Conservation (phyloP, 495 filamentous ascomycete species). For the Cenococcum geophilum region DNA sequence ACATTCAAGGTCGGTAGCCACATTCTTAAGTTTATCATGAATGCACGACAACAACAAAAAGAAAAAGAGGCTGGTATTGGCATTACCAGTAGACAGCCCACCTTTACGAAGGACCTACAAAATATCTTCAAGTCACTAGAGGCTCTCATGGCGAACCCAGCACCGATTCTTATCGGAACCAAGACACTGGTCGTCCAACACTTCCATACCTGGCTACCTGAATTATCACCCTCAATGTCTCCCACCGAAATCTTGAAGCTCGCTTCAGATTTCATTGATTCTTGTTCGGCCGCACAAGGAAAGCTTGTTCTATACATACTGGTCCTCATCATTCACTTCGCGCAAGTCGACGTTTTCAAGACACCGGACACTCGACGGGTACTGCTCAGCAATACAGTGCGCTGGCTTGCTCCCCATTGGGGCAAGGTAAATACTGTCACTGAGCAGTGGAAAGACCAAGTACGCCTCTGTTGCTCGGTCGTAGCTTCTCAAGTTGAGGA, state of each 20-base stretch:
- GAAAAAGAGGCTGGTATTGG: slow-evolving; percentile 84
- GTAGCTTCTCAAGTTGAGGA: slow-evolving; percentile 74
- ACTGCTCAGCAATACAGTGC: slow-evolving; percentile 72
- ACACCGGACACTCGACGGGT: slow-evolving; percentile 64
- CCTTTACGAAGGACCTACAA: slow-evolving; percentile 77
- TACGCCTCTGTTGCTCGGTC: slow-evolving; percentile 85
- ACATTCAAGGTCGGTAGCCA: slow-evolving; percentile 93
- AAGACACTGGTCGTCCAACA: slow-evolving; percentile 95
- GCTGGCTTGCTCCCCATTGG: slow-evolving; percentile 95
- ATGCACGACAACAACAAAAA: slow-evolving; percentile 79
- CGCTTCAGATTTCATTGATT: slow-evolving; percentile 87
- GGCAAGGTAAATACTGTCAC: slow-evolving; percentile 65
- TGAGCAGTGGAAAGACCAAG: slow-evolving; percentile 86
- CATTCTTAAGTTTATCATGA: slow-evolving; percentile 90
- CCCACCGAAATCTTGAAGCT: slow-evolving; percentile 85
- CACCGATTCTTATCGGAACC: slow-evolving; percentile 80
- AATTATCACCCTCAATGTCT: slow-evolving; percentile 67
- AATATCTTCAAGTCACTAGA: slow-evolving; percentile 87
- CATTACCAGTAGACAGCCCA: slow-evolving; percentile 66
- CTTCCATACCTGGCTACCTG: slow-evolving; percentile 93
- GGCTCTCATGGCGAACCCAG: slow-evolving; percentile 75
- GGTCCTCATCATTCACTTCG: slow-evolving; percentile 84
- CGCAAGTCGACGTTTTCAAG: slow-evolving; percentile 70
- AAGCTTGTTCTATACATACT: slow-evolving; percentile 94
- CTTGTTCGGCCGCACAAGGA: slow-evolving; percentile 79